Percentiles rank a stretch among this genome's conserved stretches.
These are phyloP conservation scores for Bruguiera sexangula DNA, from an alignment of 345 rosid species.

Conservation along the genomic window DNA sequence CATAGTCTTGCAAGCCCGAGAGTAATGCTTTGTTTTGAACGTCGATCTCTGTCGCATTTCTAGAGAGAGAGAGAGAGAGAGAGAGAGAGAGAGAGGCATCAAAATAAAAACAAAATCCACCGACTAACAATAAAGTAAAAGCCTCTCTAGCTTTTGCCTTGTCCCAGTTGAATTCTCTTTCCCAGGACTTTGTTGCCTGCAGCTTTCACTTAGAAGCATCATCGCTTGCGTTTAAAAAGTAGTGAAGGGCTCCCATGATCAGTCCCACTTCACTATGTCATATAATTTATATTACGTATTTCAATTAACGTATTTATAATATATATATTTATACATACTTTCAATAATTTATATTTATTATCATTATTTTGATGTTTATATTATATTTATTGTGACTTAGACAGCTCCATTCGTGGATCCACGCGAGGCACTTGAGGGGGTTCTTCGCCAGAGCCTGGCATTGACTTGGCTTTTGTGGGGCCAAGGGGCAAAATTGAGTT, in stretches of 20 bases:
- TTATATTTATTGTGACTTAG: no score
- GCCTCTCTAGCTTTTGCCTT: slow-evolving; percentile 17
- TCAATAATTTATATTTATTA: no score
- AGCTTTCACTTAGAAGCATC: slow-evolving; percentile 27
- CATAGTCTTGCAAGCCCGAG: background rate
- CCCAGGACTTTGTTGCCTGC: slow-evolving; percentile 4
- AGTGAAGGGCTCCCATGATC: slow-evolving; percentile 27
- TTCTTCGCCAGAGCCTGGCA: background rate
- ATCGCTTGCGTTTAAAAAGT: slow-evolving; percentile 40
- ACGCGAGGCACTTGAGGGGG: slow-evolving; percentile 1
- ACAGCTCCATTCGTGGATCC: background rate
- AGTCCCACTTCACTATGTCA: slow-evolving; percentile 12
- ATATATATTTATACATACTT: no score
- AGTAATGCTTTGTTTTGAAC: no score
- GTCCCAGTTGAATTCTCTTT: slow-evolving; percentile 37
- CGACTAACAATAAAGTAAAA: slow-evolving; percentile 27
- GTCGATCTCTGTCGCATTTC: background rate
- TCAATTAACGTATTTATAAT: no score
- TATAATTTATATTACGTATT: no score
- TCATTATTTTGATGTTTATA: no score
- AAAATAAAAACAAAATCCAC: slow-evolving; percentile 16
- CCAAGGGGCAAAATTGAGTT: slow-evolving; percentile 16
- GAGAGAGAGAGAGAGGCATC: background rate
- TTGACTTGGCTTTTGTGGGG: slow-evolving; percentile 26
- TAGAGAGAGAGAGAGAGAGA: background rate